phyloP scores from a whole-genome alignment of 768 basidiomycete species.

The Paxillus ammoniavirescens region DNA sequence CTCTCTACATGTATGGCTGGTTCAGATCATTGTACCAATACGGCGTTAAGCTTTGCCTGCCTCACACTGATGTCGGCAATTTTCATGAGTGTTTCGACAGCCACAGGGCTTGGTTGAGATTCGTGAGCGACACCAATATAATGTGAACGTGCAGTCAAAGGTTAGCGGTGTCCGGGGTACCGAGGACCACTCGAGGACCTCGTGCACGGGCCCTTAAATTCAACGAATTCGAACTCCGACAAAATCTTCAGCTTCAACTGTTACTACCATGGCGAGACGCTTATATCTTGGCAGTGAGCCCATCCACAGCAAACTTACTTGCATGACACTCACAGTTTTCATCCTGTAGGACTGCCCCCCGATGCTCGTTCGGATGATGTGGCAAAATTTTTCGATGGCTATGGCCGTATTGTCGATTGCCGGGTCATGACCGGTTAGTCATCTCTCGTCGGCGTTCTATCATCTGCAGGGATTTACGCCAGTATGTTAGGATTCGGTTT shows the following conservation, averaged over 20 bases:
- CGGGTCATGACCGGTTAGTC: slow-evolving; percentile 89
- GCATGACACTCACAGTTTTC: slow-evolving; percentile 1
- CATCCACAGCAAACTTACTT: slow-evolving; percentile 4
- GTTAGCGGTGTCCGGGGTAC: slow-evolving; percentile 19
- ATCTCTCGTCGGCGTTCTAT: background rate
- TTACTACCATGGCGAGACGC: slow-evolving; percentile 69
- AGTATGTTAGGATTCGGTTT: slow-evolving; percentile 80
- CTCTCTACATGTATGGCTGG: slow-evolving; percentile 13
- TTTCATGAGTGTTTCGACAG: no score
- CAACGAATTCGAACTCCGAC: slow-evolving; percentile 32
- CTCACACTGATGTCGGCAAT: no score
- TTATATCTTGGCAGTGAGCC: slow-evolving; percentile 81
- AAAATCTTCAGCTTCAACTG: slow-evolving; percentile 25
- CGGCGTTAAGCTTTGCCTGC: no score
- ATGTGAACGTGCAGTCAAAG: no score
- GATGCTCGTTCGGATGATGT: slow-evolving; percentile 85
- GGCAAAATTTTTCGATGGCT: slow-evolving; percentile 86
- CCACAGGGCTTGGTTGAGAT: no score
- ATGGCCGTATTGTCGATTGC: slow-evolving; percentile 85
- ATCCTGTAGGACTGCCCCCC: slow-evolving; percentile 65
- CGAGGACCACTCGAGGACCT: background rate
- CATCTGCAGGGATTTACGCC: slow-evolving; percentile 14
- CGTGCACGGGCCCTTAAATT: slow-evolving; percentile 33
- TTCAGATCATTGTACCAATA: slow-evolving; percentile 9
- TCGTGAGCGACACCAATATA: no score